Base-by-base conservation (phyloP, 2,329 filamentous ascomycete genomes). In the Talaromyces atroroseus region DNA sequence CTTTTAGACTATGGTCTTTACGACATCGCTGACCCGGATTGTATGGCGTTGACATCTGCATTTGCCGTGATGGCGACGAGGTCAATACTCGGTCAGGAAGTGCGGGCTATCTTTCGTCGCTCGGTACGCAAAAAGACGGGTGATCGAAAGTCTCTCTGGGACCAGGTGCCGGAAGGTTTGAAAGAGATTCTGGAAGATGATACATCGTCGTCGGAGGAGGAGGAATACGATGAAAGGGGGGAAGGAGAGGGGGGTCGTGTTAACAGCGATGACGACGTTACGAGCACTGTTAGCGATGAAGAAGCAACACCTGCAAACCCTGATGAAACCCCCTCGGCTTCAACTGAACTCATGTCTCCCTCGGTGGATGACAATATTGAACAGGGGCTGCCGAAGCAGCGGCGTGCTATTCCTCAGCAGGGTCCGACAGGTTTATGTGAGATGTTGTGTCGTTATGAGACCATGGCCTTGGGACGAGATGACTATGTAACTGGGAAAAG, bases 401-500 rank as follows among this genome's bases (percentile, higher is more conserved):
- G 18, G 16, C 24, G n/a, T 18, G n/a, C 6, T 10, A 20, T 20
- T 34, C 36, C 52, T 11, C 52, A 44, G 45, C 68, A 36, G 29
- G 54, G 38, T 2, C 42, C 54, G 8, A 38, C 14, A 34, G 61
- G 63, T 7, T 60, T 74, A 2, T 69, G 64, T 16, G 70, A 72
- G 23, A 74, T 74, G 71, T 61, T 74, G 40, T 69, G 71, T 58
- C 65, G 65, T 2, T 73, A 73, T 54, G 71, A 74, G 54, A 70
- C 65, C 56, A 58, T 73, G 54, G 73, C 70, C 57, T 48, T 73
- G 49, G 71, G 71, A 2, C 71, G 70, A 45, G 69, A 72, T 45
- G 55, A 53, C n/a, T 36, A 49, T 18, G 34, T 40, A 4, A 44
- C 32, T 8, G 42, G 47, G 29, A 51, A 47, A 18, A 49, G 38